phyloP scores from a whole-genome alignment of 164 flowering plant species.

The Protea cynaroides region DNA sequence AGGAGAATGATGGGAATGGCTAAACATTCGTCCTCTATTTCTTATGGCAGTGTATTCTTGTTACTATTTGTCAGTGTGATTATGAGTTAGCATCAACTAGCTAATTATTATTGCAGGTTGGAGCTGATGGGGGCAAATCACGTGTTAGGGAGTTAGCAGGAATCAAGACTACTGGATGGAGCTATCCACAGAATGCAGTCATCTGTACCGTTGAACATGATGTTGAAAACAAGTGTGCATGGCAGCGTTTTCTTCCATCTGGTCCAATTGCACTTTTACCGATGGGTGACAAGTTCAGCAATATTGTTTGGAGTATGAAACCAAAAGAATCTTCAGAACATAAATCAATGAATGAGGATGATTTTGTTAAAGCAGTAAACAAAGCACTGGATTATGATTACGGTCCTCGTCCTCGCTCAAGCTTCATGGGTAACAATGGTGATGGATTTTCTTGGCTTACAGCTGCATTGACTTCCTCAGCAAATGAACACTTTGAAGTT shows the following conservation, averaged over 20 bases:
- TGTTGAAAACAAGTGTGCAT: conserved; percentile 69
- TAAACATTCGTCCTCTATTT: background rate
- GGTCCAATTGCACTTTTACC: conserved; percentile 98
- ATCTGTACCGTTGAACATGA: conserved; percentile 89
- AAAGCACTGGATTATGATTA: conserved; percentile 76
- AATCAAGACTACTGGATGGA: conserved; percentile 83
- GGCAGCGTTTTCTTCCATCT: conserved; percentile 91
- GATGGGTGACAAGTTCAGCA: conserved; percentile 81
- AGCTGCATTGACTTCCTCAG: conserved; percentile 26
- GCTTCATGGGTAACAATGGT: conserved; percentile 18
- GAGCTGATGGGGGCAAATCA: conserved; percentile 96
- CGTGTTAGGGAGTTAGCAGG: conserved; percentile 86
- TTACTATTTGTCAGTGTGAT: background rate
- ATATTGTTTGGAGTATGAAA: conserved; percentile 96
- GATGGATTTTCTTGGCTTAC: conserved; percentile 46
- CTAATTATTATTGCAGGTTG: conserved; percentile 48
- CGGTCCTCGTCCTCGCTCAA: conserved; percentile 80
- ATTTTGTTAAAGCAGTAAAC: conserved; percentile 69
- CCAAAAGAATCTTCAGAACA: conserved; percentile 60
- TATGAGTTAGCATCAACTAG: background rate
- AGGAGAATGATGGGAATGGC: background rate
- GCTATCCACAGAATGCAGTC: conserved; percentile 81
- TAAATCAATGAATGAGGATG: conserved; percentile 57
- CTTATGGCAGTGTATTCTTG: background rate
- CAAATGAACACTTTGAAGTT: conserved; percentile 55